Evolutionary conservation across 805 yeast species (phyloP).

Genomic region (Debaryomyces tyrocola): DNA sequence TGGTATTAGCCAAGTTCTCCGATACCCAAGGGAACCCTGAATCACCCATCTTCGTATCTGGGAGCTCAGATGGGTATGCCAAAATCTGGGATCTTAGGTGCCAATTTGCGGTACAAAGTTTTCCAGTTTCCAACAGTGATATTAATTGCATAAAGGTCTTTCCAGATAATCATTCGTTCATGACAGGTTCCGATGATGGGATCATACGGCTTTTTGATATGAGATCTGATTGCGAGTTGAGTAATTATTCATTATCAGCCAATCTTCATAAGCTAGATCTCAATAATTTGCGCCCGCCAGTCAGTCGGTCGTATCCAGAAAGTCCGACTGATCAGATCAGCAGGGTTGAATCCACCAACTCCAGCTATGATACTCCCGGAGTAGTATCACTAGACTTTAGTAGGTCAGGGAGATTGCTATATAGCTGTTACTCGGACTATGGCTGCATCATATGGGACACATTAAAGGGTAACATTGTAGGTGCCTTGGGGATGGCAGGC

Average conservation of each 20-base stretch:
- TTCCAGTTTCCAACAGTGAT: constrained; percentile 62
- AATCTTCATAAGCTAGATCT: not conserved
- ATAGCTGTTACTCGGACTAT: constrained; percentile 72
- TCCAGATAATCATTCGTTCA: constrained; percentile 70
- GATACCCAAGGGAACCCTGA: constrained; percentile 11
- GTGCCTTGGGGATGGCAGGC: constrained; percentile 47
- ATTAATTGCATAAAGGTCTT: constrained; percentile 59
- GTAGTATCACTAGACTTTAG: constrained; percentile 74
- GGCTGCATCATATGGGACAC: constrained; percentile 80
- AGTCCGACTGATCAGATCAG: constrained; percentile 13
- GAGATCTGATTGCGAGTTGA: constrained; percentile 71
- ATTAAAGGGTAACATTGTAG: constrained; percentile 62
- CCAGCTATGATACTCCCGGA: constrained; percentile 60
- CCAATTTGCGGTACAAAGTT: constrained; percentile 47
- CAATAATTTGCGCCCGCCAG: not conserved
- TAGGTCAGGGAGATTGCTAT: constrained; percentile 69
- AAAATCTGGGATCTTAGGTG: constrained; percentile 65
- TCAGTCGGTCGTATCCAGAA: not conserved
- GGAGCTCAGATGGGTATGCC: constrained; percentile 68
- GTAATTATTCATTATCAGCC: constrained; percentile 40
- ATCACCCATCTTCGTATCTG: constrained; percentile 48
- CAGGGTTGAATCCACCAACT: constrained; percentile 7
- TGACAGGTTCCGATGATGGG: constrained; percentile 81
- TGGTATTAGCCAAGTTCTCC: constrained; percentile 38
- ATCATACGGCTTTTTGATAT: constrained; percentile 67